Evolutionary conservation across 1,139 yeast genomes (phyloP), one percentile per base, ranked within the genome.

Genomic region (Trichomonascaceae sp.): DNA sequence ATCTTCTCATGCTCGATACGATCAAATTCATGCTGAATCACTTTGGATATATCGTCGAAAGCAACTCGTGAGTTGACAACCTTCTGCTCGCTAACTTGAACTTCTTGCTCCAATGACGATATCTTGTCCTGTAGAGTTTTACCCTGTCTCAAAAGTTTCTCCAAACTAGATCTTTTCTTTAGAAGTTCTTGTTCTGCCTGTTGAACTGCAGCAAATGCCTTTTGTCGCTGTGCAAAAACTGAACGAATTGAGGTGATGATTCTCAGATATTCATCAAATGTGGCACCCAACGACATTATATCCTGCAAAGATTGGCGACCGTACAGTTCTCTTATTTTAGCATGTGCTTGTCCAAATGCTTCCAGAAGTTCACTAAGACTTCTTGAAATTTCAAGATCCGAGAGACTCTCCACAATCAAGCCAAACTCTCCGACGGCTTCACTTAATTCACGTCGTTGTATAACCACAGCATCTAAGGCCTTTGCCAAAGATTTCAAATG

Each of bases 291-390:
- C 0, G 96, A 89, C 58, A 93, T 72, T 63, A 90, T 83, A 63
- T 93, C 98, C 68, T 90, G 96, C 66, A 87, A 70, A 58, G 91
- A 85, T 57, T 87, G 82, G 55, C 97, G 80, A 60, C 85, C 91
- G 55, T 89, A 74, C 53, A 89, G 76, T 54, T 88, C 95, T 61
- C 82, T 83, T 45, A 91, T 78, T 59, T 87, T 80, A 47, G 74
- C 63, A 65, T 91, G 95, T 8, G 88, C 81, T 41, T 82, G 83
- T 43, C 93, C 83, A 67, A 91, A 90, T 57, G 80, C 76, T n/a
- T 70, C 67, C 53, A 85, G 72, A 19, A 90, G 73, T 18, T 80
- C 82, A 8, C 85, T 78, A 5, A 91, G 79, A 20, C 79, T 75
- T 61, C 81, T 82, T 60, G 88, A 85, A 5, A 93, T 82, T 66